Conservation (phyloP, 2,329 filamentous ascomycete species). For the Claviceps sp. region DNA sequence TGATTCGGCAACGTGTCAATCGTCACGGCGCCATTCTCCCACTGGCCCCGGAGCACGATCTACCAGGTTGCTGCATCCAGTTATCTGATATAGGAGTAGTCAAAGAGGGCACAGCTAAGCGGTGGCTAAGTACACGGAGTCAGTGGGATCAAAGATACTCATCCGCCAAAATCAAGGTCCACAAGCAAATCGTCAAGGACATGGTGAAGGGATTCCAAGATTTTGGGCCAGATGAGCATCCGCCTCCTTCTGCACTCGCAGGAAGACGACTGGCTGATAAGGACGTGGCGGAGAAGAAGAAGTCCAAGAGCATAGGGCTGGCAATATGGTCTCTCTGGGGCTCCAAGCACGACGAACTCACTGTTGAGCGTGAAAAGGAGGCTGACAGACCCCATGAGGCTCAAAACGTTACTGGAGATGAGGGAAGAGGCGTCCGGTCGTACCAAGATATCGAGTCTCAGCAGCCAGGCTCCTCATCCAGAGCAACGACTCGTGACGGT, state of each 20-base stretch:
- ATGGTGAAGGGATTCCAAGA: conserved; percentile 57
- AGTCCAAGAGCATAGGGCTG: conserved; percentile 58
- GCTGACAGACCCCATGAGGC: conserved; percentile 25
- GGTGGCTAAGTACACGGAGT: conserved; percentile 66
- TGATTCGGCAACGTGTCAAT: conserved; percentile 84
- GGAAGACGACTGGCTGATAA: conserved; percentile 43
- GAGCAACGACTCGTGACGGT: conserved; percentile 10
- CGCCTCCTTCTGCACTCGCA: conserved; percentile 73
- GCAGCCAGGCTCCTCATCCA: conserved; percentile 13
- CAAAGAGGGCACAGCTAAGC: conserved; percentile 64
- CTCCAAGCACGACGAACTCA: conserved; percentile 73
- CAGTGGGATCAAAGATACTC: conserved; percentile 64
- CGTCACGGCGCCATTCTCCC: conserved; percentile 61
- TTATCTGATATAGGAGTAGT: conserved; percentile 59
- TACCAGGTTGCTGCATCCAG: conserved; percentile 51
- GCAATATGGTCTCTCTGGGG: conserved; percentile 80
- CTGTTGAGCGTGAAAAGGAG: conserved; percentile 46
- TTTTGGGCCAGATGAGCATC: conserved; percentile 57
- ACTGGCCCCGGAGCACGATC: conserved; percentile 48
- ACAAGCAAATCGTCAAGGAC: conserved; percentile 60
- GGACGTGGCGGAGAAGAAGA: conserved; percentile 34
- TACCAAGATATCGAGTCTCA: conserved; percentile 28
- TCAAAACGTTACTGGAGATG: conserved; percentile 21
- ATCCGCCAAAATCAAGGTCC: conserved; percentile 54
- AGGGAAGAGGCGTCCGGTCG: conserved; percentile 30